These are phyloP conservation scores for Lachnellula willkommii DNA, from an alignment of 2,329 filamentous ascomycete genomes.

Conservation along the genomic window DNA sequence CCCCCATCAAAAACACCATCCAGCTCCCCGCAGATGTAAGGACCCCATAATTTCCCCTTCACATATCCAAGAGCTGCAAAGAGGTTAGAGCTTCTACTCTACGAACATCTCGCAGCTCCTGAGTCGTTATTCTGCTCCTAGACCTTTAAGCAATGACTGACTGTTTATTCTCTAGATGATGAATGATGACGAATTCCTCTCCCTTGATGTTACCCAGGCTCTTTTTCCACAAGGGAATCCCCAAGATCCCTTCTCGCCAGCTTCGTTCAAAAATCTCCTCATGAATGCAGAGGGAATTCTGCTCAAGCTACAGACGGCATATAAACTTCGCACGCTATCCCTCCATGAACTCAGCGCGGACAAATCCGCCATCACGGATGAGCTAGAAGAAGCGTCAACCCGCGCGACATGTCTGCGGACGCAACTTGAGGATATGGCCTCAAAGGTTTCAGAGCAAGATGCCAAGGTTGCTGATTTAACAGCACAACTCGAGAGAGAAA, in stretches of 20 bases:
- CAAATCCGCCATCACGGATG: slow-evolving; percentile 48
- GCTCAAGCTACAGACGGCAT: slow-evolving; percentile 52
- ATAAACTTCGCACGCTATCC: slow-evolving; percentile 47
- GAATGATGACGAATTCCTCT: slow-evolving; percentile 48
- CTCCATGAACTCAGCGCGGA: slow-evolving; percentile 49
- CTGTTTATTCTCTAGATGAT: background rate
- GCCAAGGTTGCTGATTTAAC: slow-evolving; percentile 44
- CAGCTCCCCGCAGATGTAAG: slow-evolving; percentile 19
- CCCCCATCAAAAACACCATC: slow-evolving; percentile 16
- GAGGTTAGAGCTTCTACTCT: no score
- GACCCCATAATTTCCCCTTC: no score
- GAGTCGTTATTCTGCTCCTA: no score
- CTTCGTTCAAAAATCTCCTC: slow-evolving; percentile 57
- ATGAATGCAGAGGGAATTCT: slow-evolving; percentile 52
- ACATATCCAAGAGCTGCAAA: no score
- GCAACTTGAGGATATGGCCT: slow-evolving; percentile 56
- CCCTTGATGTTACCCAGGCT: slow-evolving; percentile 49
- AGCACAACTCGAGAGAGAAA: slow-evolving; percentile 48
- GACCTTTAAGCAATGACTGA: no score
- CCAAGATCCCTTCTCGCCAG: slow-evolving; percentile 50
- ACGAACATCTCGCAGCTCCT: no score
- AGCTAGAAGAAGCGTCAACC: slow-evolving; percentile 50
- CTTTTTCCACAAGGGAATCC: slow-evolving; percentile 46
- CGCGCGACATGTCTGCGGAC: slow-evolving; percentile 50
- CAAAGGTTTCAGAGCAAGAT: slow-evolving; percentile 50